Base-by-base conservation (phyloP, 768 basidiomycete species). In the Gloeopeniophorella convolvens region DNA sequence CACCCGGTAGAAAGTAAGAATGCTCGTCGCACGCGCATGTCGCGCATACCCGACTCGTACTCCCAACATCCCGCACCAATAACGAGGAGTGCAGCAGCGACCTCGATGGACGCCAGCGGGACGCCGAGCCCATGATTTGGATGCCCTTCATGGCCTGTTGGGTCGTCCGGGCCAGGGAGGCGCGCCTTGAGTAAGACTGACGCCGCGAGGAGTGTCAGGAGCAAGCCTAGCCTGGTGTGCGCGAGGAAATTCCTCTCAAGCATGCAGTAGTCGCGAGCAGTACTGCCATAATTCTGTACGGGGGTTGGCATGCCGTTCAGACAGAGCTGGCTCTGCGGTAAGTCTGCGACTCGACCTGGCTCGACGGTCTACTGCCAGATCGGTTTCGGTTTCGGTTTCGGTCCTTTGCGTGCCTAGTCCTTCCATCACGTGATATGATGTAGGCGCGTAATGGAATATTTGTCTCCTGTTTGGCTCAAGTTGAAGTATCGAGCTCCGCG, bases 231-330 rank as follows among this genome's bases (percentile, higher is more conserved):
- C 59, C 79, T 84, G 47, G 84, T 52, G 60, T 89, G 81, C 0
- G 84, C 75, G 27, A 89, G 70, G 42, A 85, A 68, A 58, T 89
- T 88, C 44, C 86, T 74, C 64, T 88, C 86, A 12, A 89, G 73
- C 84, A 88, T 85, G 65, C 78, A 82, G 54, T 78, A 85, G 62
- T 89, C 86, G 60, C 85, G 72, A n/a, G 83, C 82, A 5, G 70
- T 70, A 56, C 85, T 68, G 27, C 61, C 63, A 6, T 47, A 49
- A 42, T 61, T 64, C 24, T 59, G 46, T 5, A 60, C 41, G 31
- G 43, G 40, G 1, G 53, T 54, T 5, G 59, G 61, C 62, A 63
- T 63, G 18, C 30, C 28, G 28, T 15, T n/a, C 26, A n/a, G n/a
- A n/a, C n/a, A n/a, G n/a, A n/a, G n/a, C n/a, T n/a, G n/a, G n/a